Percentiles rank a stretch among this genome's conserved stretches.
Evolutionary conservation across 2,329 filamentous ascomycete genomes (phyloP).

Genomic region (Penicillium sp.): DNA sequence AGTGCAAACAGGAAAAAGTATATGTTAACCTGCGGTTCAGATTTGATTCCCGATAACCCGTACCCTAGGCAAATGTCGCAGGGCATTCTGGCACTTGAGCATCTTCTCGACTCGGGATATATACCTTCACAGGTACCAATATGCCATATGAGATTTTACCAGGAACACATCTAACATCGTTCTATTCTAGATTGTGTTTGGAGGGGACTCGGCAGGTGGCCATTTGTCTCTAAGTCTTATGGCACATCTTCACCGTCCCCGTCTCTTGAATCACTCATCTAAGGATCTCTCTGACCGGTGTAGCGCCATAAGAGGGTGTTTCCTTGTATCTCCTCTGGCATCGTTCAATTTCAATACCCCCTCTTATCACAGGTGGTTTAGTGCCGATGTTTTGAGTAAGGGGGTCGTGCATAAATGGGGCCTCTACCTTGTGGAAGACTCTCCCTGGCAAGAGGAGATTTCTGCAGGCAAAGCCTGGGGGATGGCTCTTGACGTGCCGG

Average conservation of each 20-base stretch:
- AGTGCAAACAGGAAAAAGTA: neutral
- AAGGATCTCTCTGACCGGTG: neutral
- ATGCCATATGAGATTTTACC: neutral
- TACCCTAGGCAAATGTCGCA: conserved; percentile 28
- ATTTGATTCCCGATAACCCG: conserved; percentile 17
- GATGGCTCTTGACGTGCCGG: conserved; percentile 27
- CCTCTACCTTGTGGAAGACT: conserved; percentile 13
- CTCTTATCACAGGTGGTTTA: conserved; percentile 14
- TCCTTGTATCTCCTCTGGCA: conserved; percentile 24
- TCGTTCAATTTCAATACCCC: conserved; percentile 17
- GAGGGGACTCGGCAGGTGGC: conserved; percentile 28
- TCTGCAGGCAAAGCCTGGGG: conserved; percentile 22
- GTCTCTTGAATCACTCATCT: conserved; percentile 46
- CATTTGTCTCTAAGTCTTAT: conserved; percentile 33
- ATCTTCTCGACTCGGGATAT: conserved; percentile 20
- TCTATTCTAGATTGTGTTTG: conserved; percentile 24
- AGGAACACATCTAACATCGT: neutral
- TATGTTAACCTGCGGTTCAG: conserved; percentile 5
- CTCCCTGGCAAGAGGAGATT: conserved; percentile 26
- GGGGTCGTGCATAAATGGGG: conserved; percentile 17
- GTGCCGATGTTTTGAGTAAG: conserved; percentile 17
- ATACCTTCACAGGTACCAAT: neutral
- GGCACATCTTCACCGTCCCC: conserved; percentile 33
- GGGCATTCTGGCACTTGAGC: conserved; percentile 17
- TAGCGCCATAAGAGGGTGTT: conserved; percentile 8